phyloP scores from a whole-genome alignment of 176 grass and related monocot species.

The Rhipidocladum racemiflorum region DNA sequence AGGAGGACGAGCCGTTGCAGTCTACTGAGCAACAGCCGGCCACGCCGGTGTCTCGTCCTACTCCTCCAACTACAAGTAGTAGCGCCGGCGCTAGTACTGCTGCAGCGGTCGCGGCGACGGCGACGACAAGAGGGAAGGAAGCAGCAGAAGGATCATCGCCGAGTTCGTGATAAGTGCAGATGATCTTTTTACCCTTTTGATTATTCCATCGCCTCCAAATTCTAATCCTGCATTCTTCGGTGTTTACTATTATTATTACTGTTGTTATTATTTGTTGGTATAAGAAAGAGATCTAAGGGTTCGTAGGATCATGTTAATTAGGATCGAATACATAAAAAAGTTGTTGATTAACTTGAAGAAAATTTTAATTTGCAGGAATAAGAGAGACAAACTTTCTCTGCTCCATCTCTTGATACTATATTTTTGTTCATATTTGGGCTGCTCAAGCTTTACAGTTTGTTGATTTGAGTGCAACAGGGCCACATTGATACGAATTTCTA shows the following conservation, averaged over 20 bases:
- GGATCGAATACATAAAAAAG: slow-evolving; percentile 16
- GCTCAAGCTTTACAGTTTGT: slow-evolving; percentile 8
- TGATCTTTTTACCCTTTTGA: slow-evolving; percentile 38
- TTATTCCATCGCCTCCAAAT: slow-evolving; percentile 38
- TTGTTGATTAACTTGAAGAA: slow-evolving; percentile 29
- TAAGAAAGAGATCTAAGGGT: slow-evolving; percentile 27
- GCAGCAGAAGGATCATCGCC: slow-evolving; percentile 39
- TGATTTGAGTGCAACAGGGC: slow-evolving; percentile 36
- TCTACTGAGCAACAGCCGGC: background rate
- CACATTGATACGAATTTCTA: slow-evolving; percentile 31
- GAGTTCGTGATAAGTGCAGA: slow-evolving; percentile 61
- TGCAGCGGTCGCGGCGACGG: background rate
- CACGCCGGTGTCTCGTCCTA: background rate
- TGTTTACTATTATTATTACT: slow-evolving; percentile 13
- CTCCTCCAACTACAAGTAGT: slow-evolving; percentile 17
- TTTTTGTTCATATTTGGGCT: background rate
- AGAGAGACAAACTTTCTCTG: slow-evolving; percentile 23
- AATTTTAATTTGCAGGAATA: slow-evolving; percentile 22
- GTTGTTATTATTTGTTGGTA: slow-evolving; percentile 42
- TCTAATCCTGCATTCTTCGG: slow-evolving; percentile 47
- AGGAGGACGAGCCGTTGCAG: slow-evolving; percentile 24
- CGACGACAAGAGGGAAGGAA: slow-evolving; percentile 10
- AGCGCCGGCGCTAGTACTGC: background rate
- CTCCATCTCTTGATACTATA: background rate
- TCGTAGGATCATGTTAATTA: slow-evolving; percentile 43